A percentile compares a stretch with the other conserved stretches of the same genome.
Conservation (phyloP, 148 eudicot species). For the Agrostemma githago region DNA sequence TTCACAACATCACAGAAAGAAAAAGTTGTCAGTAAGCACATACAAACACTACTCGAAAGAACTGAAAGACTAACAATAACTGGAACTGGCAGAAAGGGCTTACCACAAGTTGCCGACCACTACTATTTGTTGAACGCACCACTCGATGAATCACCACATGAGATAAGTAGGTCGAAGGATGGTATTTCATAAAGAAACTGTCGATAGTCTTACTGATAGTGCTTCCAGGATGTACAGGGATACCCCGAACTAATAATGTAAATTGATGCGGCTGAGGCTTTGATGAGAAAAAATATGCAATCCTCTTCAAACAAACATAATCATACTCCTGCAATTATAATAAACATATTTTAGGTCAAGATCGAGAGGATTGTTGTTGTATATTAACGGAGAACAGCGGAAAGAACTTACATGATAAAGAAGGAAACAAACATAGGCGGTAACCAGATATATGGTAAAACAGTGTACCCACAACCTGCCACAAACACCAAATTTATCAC, state of each 20-base stretch:
- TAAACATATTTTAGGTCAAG: constrained; percentile 4
- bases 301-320: constrained; percentile 38
- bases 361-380: not conserved
- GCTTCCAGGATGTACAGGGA: constrained; percentile 38
- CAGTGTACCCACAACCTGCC: constrained; percentile 68
- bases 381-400: not conserved
- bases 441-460: constrained; percentile 49
- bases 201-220: constrained; percentile 37
- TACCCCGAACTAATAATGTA: constrained; percentile 42
- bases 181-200: constrained; percentile 38
- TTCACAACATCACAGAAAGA: constrained; percentile 22
- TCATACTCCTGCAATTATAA: constrained; percentile 39
- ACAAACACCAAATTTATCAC: constrained; percentile 21
- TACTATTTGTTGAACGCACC: not conserved
- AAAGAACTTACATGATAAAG: constrained; percentile 49
- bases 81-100: constrained; percentile 14
- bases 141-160: constrained; percentile 41
- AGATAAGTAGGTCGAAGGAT: constrained; percentile 41
- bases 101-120: constrained; percentile 28
- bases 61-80: not conserved
- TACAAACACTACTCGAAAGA: not conserved
- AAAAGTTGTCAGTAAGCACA: constrained; percentile 20
- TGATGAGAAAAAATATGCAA: constrained; percentile 36
- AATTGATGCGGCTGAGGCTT: constrained; percentile 46
- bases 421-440: constrained; percentile 50